Base-by-base conservation (phyloP, 192 early-diverging fungal species). In the Gorgonomyces haynaldii region DNA sequence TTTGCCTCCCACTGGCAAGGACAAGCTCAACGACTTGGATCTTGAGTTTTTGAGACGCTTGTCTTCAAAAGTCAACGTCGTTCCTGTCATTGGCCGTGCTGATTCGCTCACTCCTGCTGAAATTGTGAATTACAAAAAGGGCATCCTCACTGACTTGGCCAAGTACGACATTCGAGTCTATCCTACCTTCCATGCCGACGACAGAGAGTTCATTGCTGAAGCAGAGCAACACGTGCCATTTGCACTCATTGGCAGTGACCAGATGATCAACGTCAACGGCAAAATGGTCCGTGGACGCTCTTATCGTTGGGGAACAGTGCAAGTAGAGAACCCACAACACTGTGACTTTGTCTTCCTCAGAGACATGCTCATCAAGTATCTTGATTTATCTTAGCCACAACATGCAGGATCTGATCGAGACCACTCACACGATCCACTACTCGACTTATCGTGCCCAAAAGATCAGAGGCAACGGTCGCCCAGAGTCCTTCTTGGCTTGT, bases 261-360 rank as follows among this genome's bases (percentile, higher is more conserved):
- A 70, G 26, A 83, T 94, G 42, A 66, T 82, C 29, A 64, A 74
- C 16, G 83, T 88, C 30, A 82, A 82, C 35, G 92, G 92, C 16
- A 80, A 89, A 36, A 79, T 81, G 35, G 86, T 95, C 42, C 88
- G 96, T 43, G 96, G 88, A 29, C 70, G 96, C 42, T 75, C 69
- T 45, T 98, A 98, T 64, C 83, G 89, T 13, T 98, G 96, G 96
- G 96, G 96, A 55, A 71, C 77, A 22, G 93, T 99, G 20, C 84
- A 95, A 67, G 88, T 97, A 27, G 96, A 99, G 57, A 95, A 96
- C 62, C 82, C 84, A 40, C 78, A 90, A 65, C 93, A 99, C 73
- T 88, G 83, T 49, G 96, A 99, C 64, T 99, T 96, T 77, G 88
- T 84, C 38, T 81, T 83, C 52, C 72, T 99, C 54, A 82, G 93